Evolutionary conservation across 2,329 filamentous ascomycete genomes (phyloP).

Genomic region (Cladobotryum protrusum): DNA sequence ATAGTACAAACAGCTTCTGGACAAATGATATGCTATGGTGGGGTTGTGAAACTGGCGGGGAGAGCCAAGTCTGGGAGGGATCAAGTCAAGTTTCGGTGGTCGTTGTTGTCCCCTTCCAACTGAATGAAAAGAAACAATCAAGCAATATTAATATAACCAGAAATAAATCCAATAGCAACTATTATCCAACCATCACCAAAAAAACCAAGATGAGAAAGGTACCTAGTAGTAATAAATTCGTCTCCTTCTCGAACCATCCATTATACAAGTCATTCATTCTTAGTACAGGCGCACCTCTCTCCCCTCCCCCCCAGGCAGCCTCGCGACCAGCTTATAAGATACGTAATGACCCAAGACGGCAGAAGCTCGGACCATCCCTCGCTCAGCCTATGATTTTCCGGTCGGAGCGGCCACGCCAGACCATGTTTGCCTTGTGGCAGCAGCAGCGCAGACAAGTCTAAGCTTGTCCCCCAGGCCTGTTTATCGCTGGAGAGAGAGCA

Average conservation of each 20-base stretch:
- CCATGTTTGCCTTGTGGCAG: conserved; percentile 18
- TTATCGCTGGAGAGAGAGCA: neutral
- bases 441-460: neutral
- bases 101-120: too few species aligned
- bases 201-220: too few species aligned
- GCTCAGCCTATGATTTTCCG: neutral
- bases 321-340: conserved; percentile 12
- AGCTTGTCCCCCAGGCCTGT: neutral
- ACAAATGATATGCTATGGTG: neutral
- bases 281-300: too few species aligned
- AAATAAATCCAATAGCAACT: too few species aligned
- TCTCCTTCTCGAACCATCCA: too few species aligned
- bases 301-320: conserved; percentile 17
- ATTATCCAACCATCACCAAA: too few species aligned
- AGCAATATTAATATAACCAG: too few species aligned
- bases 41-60: neutral
- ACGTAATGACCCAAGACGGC: conserved; percentile 9
- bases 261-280: neutral
- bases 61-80: neutral
- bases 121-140: neutral
- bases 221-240: too few species aligned
- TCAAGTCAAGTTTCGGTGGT: too few species aligned
- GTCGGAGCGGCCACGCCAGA: conserved; percentile 18
- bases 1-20: neutral
- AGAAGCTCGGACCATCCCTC: conserved; percentile 13